Evolutionary conservation across 768 basidiomycete genomes (phyloP).

Genomic region (Russula ochroleuca): DNA sequence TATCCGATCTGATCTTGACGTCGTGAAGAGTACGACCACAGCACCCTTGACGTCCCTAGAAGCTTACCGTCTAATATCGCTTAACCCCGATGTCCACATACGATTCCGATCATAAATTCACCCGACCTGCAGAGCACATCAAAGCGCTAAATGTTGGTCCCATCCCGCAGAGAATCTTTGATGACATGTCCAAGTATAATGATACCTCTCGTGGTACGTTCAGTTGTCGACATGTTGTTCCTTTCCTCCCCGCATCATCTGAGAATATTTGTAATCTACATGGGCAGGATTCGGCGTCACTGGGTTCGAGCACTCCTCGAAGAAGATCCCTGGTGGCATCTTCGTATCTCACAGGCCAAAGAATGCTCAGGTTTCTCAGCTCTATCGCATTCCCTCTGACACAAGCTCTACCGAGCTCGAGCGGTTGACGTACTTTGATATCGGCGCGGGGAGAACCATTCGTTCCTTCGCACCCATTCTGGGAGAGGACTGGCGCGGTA

Average conservation of each 20-base stretch:
- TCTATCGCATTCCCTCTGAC: conserved; percentile 36
- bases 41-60: too few relatives aligned
- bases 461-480: conserved; percentile 33
- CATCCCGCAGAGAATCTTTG: conserved; percentile 35
- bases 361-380: conserved; percentile 38
- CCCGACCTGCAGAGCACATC: conserved; percentile 39
- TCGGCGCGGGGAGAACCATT: conserved; percentile 39
- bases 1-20: too few relatives aligned
- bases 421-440: conserved; percentile 40
- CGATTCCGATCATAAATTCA: conserved; percentile 30
- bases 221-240: too few relatives aligned
- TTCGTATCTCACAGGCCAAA: conserved; percentile 41
- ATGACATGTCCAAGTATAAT: conserved; percentile 40
- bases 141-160: conserved; percentile 38
- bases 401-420: conserved; percentile 31
- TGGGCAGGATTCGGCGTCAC: conserved; percentile 6
- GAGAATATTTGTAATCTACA: background rate
- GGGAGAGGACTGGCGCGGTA: conserved; percentile 43
- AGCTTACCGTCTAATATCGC: too few relatives aligned
- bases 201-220: conserved; percentile 37
- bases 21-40: too few relatives aligned
- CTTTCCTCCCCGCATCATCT: background rate
- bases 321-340: conserved; percentile 29
- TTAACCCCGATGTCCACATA: conserved; percentile 2
- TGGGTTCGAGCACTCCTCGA: conserved; percentile 7